Evolutionary conservation across 1,284 basidiomycete species (phyloP).

Genomic region (Exobasidium rhododendri): DNA sequence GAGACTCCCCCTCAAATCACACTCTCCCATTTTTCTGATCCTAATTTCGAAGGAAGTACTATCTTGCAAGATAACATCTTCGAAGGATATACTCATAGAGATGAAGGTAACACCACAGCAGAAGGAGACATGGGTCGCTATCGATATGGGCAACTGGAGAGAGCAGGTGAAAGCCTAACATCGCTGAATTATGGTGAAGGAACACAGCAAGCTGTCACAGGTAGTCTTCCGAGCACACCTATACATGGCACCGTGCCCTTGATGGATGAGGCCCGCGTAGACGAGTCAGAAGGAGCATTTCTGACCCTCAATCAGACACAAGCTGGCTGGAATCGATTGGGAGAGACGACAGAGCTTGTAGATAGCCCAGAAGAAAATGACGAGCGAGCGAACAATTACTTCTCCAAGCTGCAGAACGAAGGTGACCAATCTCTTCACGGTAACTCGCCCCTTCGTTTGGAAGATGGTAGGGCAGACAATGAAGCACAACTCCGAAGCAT

Average conservation of each 20-base stretch:
- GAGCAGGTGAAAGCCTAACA: neutral
- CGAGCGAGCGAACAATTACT: neutral
- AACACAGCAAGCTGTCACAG: neutral
- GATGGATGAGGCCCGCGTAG: neutral
- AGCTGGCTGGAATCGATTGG: conserved; percentile 10
- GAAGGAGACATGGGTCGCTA: conserved; percentile 2
- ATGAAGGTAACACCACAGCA: neutral
- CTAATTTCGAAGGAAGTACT: neutral
- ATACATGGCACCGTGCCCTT: neutral
- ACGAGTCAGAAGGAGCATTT: conserved; percentile 7
- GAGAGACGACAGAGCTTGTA: neutral
- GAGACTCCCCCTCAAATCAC: conserved; percentile 8
- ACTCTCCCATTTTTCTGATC: neutral
- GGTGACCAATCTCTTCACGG: neutral
- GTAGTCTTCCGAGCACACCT: neutral
- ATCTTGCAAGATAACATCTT: neutral
- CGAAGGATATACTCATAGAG: neutral
- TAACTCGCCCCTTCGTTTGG: neutral
- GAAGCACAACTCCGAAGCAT: neutral
- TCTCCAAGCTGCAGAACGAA: neutral
- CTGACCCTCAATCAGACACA: conserved; percentile 12
- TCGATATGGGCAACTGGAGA: neutral
- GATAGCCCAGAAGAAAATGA: neutral
- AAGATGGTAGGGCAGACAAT: conserved; percentile 6
- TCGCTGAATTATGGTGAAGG: neutral